Base-by-base conservation (phyloP, 768 basidiomycete species). In the Sistotremastrum suecicum region DNA sequence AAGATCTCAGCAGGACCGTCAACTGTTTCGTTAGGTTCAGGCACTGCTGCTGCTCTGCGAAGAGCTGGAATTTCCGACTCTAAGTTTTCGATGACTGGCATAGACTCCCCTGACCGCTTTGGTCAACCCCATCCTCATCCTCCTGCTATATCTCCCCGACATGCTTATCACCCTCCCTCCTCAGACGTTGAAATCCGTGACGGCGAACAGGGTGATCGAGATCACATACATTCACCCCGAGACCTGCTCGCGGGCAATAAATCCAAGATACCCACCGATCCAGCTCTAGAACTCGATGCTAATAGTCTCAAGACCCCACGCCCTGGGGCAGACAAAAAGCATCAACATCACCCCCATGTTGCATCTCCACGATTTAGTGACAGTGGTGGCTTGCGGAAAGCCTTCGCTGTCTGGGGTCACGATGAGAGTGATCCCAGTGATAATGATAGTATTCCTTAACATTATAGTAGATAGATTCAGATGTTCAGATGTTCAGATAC, bases 401-500 rank as follows among this genome's bases (percentile, higher is more conserved):
- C 83, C 5, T 90, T 90, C 55, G 87, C 88, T 12, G 83, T 85
- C 7, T 86, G 78, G 76, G 88, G 87, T 0, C 81, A 86, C 37
- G 87, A 90, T 56, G 87, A 89, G 61, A 88, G 83, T 46, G 87
- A 90, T 53, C 85, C 83, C 57, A 81, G 80, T 55, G 70, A 83
- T 9, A 87, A 84, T 50, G 85, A 87, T 54, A 78, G 71, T 43
- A 79, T 81, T 48, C 56, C 55, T 31, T 68, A 52, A 62, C 20
- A 20, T 20, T 20, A 20, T 20, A 20, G 20, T 20, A 20, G 20
- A 20, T 20, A 20, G 20, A 20, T 20, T 20, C 20, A 20, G 20
- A 20, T 20, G 20, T 20, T 38, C 12, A 38, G 37, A 38, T 38
- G 12, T 12, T 12, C 11, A 11, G 12, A 38, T 38, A 38, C 37